phyloP scores from a whole-genome alignment of 768 basidiomycete genomes.

The Nidularia sp. region DNA sequence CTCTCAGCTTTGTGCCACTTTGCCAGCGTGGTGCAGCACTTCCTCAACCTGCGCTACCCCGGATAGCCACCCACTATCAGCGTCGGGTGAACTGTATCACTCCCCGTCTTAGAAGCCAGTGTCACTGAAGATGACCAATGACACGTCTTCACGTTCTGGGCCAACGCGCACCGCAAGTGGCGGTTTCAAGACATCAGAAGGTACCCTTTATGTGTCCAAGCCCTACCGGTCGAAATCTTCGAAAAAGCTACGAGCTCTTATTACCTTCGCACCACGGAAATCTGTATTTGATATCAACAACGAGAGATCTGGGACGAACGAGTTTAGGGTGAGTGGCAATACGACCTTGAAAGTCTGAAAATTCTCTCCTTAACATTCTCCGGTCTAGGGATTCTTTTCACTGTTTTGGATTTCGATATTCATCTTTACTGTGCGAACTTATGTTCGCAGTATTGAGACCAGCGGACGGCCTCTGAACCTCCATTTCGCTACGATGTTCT shows the following conservation, averaged over 20 bases:
- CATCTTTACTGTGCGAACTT: constrained; percentile 74
- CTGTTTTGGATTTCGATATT: constrained; percentile 93
- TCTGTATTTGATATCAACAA: constrained; percentile 85
- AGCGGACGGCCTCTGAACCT: constrained; percentile 76
- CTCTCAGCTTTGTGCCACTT: too few species aligned
- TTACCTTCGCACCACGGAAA: constrained; percentile 84
- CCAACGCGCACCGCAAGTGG: constrained; percentile 24
- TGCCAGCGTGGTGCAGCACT: too few species aligned
- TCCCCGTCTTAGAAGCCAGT: too few species aligned
- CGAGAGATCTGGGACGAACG: constrained; percentile 67
- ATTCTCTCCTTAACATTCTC: too few species aligned
- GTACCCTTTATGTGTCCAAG: constrained; percentile 71
- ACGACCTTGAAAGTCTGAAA: too few species aligned
- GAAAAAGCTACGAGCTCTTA: constrained; percentile 75
- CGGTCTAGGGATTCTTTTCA: constrained; percentile 80
- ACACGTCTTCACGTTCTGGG: too few species aligned
- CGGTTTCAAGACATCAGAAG: constrained; percentile 51
- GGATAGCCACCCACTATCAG: too few species aligned
- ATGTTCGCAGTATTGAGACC: constrained; percentile 71
- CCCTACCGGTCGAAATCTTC: constrained; percentile 70
- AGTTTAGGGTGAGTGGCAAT: constrained; percentile 64
- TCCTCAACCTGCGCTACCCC: too few species aligned
- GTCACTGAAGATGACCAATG: too few species aligned
- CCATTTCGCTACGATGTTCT: constrained; percentile 83
- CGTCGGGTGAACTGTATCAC: too few species aligned